Evolutionary conservation across 371 early-diverging fungal genomes (phyloP).

Genomic region (Mortierella polycephala): DNA sequence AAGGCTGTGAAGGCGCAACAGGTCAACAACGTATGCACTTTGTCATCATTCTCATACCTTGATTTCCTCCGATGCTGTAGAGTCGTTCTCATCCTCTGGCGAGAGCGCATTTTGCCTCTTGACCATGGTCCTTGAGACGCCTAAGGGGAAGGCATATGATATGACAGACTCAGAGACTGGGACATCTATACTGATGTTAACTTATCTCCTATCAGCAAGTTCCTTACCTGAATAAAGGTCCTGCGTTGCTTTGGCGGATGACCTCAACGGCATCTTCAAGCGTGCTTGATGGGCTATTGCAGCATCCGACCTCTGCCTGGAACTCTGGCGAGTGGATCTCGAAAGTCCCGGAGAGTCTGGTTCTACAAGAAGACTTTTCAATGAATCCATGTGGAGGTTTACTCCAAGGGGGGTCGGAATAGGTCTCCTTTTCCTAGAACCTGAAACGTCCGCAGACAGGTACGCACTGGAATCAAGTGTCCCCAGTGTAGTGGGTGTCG

Average conservation of each 20-base stretch:
- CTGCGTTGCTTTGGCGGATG: slow-evolving; percentile 39
- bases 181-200: neutral
- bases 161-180: neutral
- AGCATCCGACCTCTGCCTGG: slow-evolving; percentile 34
- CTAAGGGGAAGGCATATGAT: neutral
- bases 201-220: neutral
- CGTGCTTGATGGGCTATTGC: slow-evolving; percentile 47
- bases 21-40: no score
- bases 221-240: slow-evolving; percentile 28
- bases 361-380: slow-evolving; percentile 38
- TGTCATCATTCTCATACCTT: slow-evolving; percentile 13
- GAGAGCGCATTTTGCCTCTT: slow-evolving; percentile 34
- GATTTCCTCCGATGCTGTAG: slow-evolving; percentile 41
- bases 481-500: neutral
- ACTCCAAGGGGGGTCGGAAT: slow-evolving; percentile 26
- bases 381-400: slow-evolving; percentile 48
- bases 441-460: neutral
- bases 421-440: slow-evolving; percentile 15
- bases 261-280: slow-evolving; percentile 40
- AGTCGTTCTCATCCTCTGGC: slow-evolving; percentile 45
- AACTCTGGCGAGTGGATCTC: slow-evolving; percentile 22
- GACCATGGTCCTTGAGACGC: slow-evolving; percentile 26
- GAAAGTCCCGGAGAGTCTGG: slow-evolving; percentile 35
- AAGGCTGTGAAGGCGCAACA: no score
- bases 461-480: neutral